phyloP scores from a whole-genome alignment of 2,329 filamentous ascomycete genomes.

The Diaporthe batatas region DNA sequence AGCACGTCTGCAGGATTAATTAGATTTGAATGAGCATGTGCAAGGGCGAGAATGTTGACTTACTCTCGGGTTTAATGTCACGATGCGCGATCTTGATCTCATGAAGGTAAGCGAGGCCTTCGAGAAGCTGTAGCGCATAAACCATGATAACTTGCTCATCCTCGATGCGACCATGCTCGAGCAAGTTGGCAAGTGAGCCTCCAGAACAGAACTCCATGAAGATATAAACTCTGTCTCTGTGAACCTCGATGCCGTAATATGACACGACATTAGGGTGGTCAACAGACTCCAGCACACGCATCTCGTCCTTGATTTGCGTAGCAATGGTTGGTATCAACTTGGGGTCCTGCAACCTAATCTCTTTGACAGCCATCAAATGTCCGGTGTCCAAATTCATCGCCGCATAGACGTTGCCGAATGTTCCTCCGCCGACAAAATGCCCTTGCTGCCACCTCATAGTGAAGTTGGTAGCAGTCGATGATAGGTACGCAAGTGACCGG shows the following conservation, averaged over 20 bases:
- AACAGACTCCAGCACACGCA: slow-evolving; percentile 94
- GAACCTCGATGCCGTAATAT: slow-evolving; percentile 98
- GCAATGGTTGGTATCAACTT: slow-evolving; percentile 96
- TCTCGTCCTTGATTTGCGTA: slow-evolving; percentile 94
- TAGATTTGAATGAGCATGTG: slow-evolving; percentile 14
- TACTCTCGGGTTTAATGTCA: slow-evolving; percentile 97
- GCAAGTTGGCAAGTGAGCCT: slow-evolving; percentile 87
- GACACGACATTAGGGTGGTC: slow-evolving; percentile 98
- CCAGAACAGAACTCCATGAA: slow-evolving; percentile 99
- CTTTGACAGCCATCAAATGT: slow-evolving; percentile 98
- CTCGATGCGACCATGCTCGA: slow-evolving; percentile 97
- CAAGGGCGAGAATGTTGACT: slow-evolving; percentile 54
- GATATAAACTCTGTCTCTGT: slow-evolving; percentile 99
- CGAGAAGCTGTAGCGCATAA: slow-evolving; percentile 92
- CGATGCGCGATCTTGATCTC: slow-evolving; percentile 93
- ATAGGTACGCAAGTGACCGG: slow-evolving; percentile 92
- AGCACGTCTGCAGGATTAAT: slow-evolving; percentile 77
- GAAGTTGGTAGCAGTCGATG: slow-evolving; percentile 93
- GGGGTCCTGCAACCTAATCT: slow-evolving; percentile 96
- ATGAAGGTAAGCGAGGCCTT: slow-evolving; percentile 94
- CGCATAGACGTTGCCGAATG: slow-evolving; percentile 96
- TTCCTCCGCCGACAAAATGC: slow-evolving; percentile 96
- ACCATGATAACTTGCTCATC: slow-evolving; percentile 98
- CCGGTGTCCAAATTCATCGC: slow-evolving; percentile 97
- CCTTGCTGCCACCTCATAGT: slow-evolving; percentile 98